These are phyloP conservation scores for Neurospora sublineolata DNA, from an alignment of 495 filamentous ascomycete genomes.

Conservation along the genomic window DNA sequence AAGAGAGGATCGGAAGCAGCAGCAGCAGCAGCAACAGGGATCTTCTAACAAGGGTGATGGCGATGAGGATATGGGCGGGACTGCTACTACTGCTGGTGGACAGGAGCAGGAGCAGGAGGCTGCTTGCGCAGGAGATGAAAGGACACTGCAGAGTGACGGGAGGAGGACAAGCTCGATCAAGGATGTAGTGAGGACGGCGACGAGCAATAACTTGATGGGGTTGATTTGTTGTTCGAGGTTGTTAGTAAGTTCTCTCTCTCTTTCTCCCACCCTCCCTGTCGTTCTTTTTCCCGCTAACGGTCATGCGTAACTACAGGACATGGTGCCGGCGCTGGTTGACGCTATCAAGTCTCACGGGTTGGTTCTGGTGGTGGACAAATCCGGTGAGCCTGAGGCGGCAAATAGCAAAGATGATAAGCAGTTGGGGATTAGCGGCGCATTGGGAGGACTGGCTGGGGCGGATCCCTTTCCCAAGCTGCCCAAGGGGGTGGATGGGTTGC, in stretches of 20 bases:
- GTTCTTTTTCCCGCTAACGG: neutral
- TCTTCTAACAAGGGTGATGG: neutral
- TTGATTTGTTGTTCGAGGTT: conserved; percentile 78
- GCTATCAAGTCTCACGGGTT: conserved; percentile 90
- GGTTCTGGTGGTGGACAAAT: conserved; percentile 83
- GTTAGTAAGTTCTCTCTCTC: conserved; percentile 47
- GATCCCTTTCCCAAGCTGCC: conserved; percentile 37
- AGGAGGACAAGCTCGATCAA: conserved; percentile 73
- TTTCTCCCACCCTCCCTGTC: neutral
- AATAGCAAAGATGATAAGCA: conserved; percentile 8
- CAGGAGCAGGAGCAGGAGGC: conserved; percentile 11
- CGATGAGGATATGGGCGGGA: neutral
- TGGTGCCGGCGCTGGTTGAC: conserved; percentile 82
- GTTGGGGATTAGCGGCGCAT: conserved; percentile 1
- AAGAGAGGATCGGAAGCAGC: conserved; percentile 25
- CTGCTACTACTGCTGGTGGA: neutral
- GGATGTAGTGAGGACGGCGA: conserved; percentile 84
- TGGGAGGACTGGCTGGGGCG: conserved; percentile 1
- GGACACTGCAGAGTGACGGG: conserved; percentile 48
- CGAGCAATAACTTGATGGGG: conserved; percentile 97
- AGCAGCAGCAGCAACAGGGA: neutral
- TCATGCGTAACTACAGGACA: conserved; percentile 58
- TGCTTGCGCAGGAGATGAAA: conserved; percentile 17
- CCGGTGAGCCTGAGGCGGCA: conserved; percentile 27
- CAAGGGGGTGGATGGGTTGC: conserved; percentile 72